Evolutionary conservation across 2,329 filamentous ascomycete genomes (phyloP).

Genomic region (Calcarisporium arbuscula): DNA sequence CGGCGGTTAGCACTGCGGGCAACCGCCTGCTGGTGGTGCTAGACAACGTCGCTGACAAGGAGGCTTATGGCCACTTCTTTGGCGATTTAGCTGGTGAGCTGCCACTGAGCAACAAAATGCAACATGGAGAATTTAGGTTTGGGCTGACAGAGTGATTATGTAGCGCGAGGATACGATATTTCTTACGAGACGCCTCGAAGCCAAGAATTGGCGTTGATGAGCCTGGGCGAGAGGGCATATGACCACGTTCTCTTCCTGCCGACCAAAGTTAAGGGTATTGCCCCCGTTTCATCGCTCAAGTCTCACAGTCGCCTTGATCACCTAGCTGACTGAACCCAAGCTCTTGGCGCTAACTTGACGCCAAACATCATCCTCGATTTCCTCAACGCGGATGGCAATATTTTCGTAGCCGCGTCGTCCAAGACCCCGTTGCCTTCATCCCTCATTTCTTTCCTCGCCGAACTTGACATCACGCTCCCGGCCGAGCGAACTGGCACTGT

Average conservation of each 20-base stretch:
- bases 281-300: no score
- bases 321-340: constrained; percentile 33
- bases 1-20: constrained; percentile 74
- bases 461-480: constrained; percentile 86
- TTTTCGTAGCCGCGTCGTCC: constrained; percentile 78
- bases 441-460: constrained; percentile 71
- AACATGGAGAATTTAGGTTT: constrained; percentile 7
- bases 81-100: constrained; percentile 61
- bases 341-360: constrained; percentile 81
- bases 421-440: constrained; percentile 63
- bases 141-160: constrained; percentile 16
- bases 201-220: constrained; percentile 70
- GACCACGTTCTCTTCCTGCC: constrained; percentile 90
- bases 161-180: constrained; percentile 78
- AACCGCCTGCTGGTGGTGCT: constrained; percentile 77
- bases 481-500: constrained; percentile 77
- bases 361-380: constrained; percentile 85
- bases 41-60: constrained; percentile 76
- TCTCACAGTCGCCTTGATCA: neutral
- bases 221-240: constrained; percentile 79
- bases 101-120: neutral
- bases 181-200: constrained; percentile 79
- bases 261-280: constrained; percentile 87
- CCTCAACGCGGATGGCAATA: constrained; percentile 84
- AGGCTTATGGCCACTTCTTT: constrained; percentile 75